Evolutionary conservation across 2,329 filamentous ascomycete species (phyloP).

Genomic region (Lasiodiplodia sp.): DNA sequence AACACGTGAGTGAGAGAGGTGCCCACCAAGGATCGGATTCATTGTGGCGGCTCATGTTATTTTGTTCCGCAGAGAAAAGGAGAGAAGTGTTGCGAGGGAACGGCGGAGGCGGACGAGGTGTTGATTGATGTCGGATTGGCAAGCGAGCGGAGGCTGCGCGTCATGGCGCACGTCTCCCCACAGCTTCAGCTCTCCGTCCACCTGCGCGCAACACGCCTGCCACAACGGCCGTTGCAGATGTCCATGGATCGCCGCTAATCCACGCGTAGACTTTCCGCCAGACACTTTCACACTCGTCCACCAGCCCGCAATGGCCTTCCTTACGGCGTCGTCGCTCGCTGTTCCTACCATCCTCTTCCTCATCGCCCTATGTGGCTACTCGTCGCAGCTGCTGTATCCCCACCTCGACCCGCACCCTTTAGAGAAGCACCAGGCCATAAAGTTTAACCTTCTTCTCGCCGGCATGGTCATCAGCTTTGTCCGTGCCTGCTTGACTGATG

Average conservation of each 20-base stretch:
- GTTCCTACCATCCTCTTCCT: constrained; percentile 73
- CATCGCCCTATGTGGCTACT: constrained; percentile 69
- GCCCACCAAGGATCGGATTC: constrained; percentile 25
- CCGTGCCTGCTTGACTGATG: constrained; percentile 65
- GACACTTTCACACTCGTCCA: background rate
- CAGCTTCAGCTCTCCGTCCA: constrained; percentile 20
- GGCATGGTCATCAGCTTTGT: constrained; percentile 76
- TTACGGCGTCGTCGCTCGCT: constrained; percentile 57
- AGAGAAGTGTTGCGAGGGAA: background rate
- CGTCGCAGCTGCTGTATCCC: constrained; percentile 74
- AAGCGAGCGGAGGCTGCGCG: constrained; percentile 32
- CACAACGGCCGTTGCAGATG: constrained; percentile 25
- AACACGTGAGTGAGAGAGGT: background rate
- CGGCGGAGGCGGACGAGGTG: background rate
- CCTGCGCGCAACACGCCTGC: constrained; percentile 24
- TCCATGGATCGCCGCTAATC: constrained; percentile 12
- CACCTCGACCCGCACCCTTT: constrained; percentile 66
- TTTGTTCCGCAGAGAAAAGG: background rate
- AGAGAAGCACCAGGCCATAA: constrained; percentile 61
- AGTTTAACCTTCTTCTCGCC: constrained; percentile 71
- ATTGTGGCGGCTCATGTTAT: constrained; percentile 13
- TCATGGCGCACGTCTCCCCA: constrained; percentile 29
- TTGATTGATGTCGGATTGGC: constrained; percentile 2
- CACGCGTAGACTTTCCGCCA: background rate
- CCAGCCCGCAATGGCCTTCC: constrained; percentile 20